These are phyloP conservation scores for Letharia columbiana DNA, from an alignment of 495 filamentous ascomycete genomes.

Conservation along the genomic window DNA sequence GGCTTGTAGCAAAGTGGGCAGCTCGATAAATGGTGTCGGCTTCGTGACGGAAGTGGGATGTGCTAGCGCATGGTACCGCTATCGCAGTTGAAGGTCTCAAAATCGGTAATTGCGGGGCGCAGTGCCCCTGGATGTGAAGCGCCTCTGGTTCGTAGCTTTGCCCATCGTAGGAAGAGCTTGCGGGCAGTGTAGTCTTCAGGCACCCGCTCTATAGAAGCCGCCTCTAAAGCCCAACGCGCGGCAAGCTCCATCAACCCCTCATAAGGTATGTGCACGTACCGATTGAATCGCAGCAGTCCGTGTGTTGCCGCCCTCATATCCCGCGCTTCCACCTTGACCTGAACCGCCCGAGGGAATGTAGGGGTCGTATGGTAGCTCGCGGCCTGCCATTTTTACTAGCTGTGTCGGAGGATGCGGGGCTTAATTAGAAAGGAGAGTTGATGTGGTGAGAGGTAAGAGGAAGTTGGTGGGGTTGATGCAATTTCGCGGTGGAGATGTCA, in stretches of 20 bases:
- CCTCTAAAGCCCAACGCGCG: neutral
- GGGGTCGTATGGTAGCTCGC: slow-evolving; percentile 78
- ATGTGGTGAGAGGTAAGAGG: neutral
- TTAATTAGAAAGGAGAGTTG: neutral
- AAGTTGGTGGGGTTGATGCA: neutral
- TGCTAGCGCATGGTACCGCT: neutral
- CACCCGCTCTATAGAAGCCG: neutral
- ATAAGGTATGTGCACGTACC: slow-evolving; percentile 47
- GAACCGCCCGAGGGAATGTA: slow-evolving; percentile 70
- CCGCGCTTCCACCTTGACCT: slow-evolving; percentile 40
- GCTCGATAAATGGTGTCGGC: neutral
- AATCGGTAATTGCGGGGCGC: neutral
- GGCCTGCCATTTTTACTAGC: slow-evolving; percentile 54
- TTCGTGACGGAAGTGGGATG: neutral
- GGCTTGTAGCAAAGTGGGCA: neutral
- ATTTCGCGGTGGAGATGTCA: neutral
- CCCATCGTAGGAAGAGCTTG: neutral
- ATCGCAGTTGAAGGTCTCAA: neutral
- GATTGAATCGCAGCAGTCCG: slow-evolving; percentile 67
- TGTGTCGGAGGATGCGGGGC: neutral
- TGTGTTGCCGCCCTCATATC: slow-evolving; percentile 53
- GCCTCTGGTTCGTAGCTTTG: neutral
- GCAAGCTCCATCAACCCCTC: slow-evolving; percentile 1
- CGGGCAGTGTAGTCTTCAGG: neutral
- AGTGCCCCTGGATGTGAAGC: neutral